Evolutionary conservation across 2,329 filamentous ascomycete genomes (phyloP).

Genomic region (Aspergillus unguis): DNA sequence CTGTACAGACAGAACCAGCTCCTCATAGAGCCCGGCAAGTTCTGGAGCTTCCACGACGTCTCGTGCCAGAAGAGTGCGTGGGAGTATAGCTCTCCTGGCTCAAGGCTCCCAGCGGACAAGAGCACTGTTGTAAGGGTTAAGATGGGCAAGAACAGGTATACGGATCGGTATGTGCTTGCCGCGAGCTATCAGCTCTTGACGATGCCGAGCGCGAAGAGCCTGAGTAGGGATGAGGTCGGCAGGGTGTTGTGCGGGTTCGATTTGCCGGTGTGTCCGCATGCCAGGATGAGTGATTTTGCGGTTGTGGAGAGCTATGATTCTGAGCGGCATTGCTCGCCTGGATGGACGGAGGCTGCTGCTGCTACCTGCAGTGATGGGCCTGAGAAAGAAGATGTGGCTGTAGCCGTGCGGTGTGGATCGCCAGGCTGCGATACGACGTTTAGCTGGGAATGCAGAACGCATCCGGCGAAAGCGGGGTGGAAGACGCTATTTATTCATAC

Average conservation of each 20-base stretch:
- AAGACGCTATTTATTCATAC: neutral
- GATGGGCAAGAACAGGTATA: no score
- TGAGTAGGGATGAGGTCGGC: neutral
- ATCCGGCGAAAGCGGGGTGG: neutral
- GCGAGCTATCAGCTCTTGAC: no score
- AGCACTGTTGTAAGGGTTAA: no score
- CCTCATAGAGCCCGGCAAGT: neutral
- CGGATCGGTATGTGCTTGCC: no score
- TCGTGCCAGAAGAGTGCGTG: neutral
- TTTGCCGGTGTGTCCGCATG: slow-evolving; percentile 6
- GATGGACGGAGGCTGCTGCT: no score
- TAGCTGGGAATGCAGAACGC: neutral
- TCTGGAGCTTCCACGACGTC: slow-evolving; percentile 1
- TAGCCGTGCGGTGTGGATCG: neutral
- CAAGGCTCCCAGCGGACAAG: no score
- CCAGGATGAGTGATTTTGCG: neutral
- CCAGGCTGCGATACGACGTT: slow-evolving; percentile 7
- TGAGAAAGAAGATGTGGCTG: neutral
- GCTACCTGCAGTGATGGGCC: no score
- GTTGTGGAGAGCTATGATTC: neutral
- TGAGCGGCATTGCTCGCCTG: no score
- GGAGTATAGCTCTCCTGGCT: neutral
- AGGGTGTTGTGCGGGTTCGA: slow-evolving; percentile 3
- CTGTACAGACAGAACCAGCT: neutral
- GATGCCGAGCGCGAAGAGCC: no score